Percentiles rank a stretch among this genome's conserved stretches.
These are phyloP conservation scores for Exophiala phaeomuriformis DNA, from an alignment of 2,329 filamentous ascomycete genomes.

Conservation along the genomic window DNA sequence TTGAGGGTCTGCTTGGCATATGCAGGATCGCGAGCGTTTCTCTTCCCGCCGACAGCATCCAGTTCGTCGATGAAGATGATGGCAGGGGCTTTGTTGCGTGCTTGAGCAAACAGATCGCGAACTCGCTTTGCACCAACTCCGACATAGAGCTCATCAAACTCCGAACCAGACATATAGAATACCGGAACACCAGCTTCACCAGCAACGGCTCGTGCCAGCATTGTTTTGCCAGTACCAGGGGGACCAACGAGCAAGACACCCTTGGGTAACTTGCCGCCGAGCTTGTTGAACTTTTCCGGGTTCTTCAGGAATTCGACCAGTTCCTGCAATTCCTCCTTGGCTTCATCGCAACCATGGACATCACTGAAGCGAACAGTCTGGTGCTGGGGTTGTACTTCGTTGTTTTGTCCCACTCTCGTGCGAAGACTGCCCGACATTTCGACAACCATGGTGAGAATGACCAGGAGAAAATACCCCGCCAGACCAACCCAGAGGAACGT, in stretches of 20 bases:
- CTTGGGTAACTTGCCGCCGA: conserved; percentile 94
- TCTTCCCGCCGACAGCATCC: conserved; percentile 88
- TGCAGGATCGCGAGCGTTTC: conserved; percentile 84
- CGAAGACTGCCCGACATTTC: conserved; percentile 65
- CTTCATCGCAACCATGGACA: conserved; percentile 95
- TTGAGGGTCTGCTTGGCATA: conserved; percentile 98
- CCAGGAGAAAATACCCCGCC: conserved; percentile 69
- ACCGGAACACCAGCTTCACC: conserved; percentile 96
- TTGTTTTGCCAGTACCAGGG: conserved; percentile 94
- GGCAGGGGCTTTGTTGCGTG: conserved; percentile 75
- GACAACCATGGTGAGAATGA: conserved; percentile 72
- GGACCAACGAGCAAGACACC: conserved; percentile 91
- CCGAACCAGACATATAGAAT: conserved; percentile 99
- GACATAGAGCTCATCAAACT: conserved; percentile 98
- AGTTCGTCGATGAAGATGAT: conserved; percentile 96
- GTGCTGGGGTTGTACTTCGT: conserved; percentile 84
- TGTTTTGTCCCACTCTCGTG: conserved; percentile 61
- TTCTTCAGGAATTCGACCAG: conserved; percentile 93
- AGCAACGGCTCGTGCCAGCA: conserved; percentile 88
- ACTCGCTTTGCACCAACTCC: conserved; percentile 95
- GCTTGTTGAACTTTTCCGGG: conserved; percentile 83
- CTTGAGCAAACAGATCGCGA: conserved; percentile 79
- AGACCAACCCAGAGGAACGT: conserved; percentile 74
- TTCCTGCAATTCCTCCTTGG: conserved; percentile 95
- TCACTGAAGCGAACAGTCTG: conserved; percentile 88